Evolutionary conservation across 495 filamentous ascomycete species (phyloP).

Genomic region (Aspergillus biplanus): DNA sequence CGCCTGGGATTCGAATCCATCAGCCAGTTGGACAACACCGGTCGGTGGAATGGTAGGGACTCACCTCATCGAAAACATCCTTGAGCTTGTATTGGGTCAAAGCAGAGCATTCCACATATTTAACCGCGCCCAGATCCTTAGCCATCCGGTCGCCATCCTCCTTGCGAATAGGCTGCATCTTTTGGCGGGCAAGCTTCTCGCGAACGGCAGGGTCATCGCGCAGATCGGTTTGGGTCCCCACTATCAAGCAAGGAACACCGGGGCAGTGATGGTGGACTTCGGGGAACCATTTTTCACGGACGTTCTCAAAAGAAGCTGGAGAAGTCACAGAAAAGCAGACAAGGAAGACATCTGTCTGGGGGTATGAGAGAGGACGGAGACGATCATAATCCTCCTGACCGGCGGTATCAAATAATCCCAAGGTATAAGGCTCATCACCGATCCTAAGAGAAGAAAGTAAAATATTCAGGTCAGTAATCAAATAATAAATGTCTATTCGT

Average conservation of each 20-base stretch:
- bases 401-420: conserved; percentile 97
- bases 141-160: conserved; percentile 97
- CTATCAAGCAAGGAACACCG: conserved; percentile 95
- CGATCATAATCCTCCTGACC: conserved; percentile 99
- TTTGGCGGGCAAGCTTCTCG: conserved; percentile 92
- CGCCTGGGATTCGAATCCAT: conserved; percentile 54
- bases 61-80: conserved; percentile 98
- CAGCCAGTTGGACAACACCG: conserved; percentile 7
- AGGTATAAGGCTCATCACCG: conserved; percentile 96
- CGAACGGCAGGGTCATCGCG: conserved; percentile 85
- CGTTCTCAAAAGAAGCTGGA: conserved; percentile 99
- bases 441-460: conserved; percentile 64
- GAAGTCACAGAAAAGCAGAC: conserved; percentile 99
- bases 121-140: conserved; percentile 92
- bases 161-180: conserved; percentile 87
- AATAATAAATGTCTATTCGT: too few relatives aligned
- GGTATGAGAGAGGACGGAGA: conserved; percentile 93
- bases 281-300: conserved; percentile 98
- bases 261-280: conserved; percentile 99
- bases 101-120: conserved; percentile 98
- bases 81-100: conserved; percentile 98
- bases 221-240: conserved; percentile 97
- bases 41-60: conserved; percentile 29
- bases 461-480: not conserved
- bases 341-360: conserved; percentile 97